phyloP scores from a whole-genome alignment of 805 yeast genomes.

The Cyberlindnera veronae region DNA sequence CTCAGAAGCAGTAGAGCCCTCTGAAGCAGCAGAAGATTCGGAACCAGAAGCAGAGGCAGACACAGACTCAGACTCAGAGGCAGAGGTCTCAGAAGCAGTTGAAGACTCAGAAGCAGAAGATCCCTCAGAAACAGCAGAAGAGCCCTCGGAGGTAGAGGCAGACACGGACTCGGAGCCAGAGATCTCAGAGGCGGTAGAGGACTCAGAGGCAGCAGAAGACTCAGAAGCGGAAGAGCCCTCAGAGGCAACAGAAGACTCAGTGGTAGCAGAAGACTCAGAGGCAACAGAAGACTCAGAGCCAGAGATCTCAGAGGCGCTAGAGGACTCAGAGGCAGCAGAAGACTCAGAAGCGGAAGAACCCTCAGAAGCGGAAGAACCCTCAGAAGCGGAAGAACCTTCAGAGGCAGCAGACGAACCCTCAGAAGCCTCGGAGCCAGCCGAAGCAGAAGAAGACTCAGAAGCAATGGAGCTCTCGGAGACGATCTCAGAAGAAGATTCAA shows the following conservation, averaged over 20 bases:
- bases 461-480: background rate
- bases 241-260: background rate
- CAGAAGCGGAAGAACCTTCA: background rate
- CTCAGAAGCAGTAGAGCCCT: background rate
- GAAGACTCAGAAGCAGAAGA: background rate
- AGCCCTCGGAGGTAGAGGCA: background rate
- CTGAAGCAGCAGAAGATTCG: background rate
- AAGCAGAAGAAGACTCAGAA: background rate
- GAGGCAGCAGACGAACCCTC: background rate
- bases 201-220: background rate
- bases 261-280: background rate
- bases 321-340: background rate
- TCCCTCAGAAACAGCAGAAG: background rate
- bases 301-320: background rate
- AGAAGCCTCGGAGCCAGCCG: background rate
- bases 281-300: background rate
- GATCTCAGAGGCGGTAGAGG: background rate
- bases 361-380: background rate
- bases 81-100: background rate
- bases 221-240: background rate
- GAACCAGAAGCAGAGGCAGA: background rate
- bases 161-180: background rate
- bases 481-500: background rate
- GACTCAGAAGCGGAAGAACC: background rate
- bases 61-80: background rate